Evolutionary conservation across 2,329 filamentous ascomycete genomes (phyloP), one percentile per base, ranked within the genome.

Genomic region (Endoconidiophora laricicola): DNA sequence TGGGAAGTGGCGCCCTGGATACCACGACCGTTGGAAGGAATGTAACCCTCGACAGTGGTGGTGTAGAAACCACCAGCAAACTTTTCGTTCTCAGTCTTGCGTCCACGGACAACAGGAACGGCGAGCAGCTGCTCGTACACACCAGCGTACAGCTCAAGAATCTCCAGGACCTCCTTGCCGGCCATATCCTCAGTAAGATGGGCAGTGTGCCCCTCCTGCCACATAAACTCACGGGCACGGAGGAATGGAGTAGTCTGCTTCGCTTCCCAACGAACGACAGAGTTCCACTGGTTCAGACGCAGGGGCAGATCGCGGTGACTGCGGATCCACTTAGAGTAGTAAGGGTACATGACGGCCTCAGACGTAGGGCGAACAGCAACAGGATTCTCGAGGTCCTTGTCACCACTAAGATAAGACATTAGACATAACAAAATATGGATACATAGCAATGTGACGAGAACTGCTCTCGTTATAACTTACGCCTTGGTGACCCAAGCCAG

Each of bases 241-340:
- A 98, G 74, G 71, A 96, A 96, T 38, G 78, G 78, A n/a, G 77
- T 81, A 22, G 76, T 80, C 65, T 94, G 86, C 72, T 96, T 96
- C 63, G 94, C 93, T 67, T 96, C 91, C 91, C 91, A 96, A 59
- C 90, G 79, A 45, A 95, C 74, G 56, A 77, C 73, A 12, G 83
- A 94, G 74, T 95, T 95, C 91, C 91, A 98, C 67, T 98, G 91
- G 70, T 96, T 96, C 57, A 96, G 74, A 61, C 86, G 82, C 57
- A 96, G 74, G 55, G 91, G 93, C 53, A 98, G 80, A 62, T 98
- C 91, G 60, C 93, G 79, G 68, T 98, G 88, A 63, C 82, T 90
- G 64, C 90, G 83, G 65, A 98, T 96, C 86, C 91, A 94, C 68
- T 94, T 91, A 57, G 86, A 76, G 65, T 93, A 95, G 73, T 94